Percentiles rank a stretch among this genome's conserved stretches.
These are phyloP conservation scores for Cryptococcus maquisensis DNA, from an alignment of 1,284 basidiomycete genomes.

Conservation along the genomic window DNA sequence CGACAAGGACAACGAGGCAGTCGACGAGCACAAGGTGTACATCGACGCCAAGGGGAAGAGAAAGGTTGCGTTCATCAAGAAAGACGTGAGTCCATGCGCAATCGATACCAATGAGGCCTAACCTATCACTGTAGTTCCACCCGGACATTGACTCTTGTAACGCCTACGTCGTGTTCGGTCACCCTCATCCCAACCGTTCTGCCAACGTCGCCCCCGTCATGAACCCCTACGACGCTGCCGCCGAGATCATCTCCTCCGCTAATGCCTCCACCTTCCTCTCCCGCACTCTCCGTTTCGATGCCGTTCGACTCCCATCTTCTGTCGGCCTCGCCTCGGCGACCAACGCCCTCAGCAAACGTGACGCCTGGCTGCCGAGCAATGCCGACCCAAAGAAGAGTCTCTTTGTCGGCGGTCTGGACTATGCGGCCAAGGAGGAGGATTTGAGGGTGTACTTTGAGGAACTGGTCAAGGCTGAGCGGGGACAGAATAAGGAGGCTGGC, in stretches of 20 bases:
- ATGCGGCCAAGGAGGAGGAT: constrained; percentile 86
- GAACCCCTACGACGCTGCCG: constrained; percentile 70
- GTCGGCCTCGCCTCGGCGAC: constrained; percentile 32
- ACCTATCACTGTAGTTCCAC: constrained; percentile 56
- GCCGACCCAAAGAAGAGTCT: constrained; percentile 74
- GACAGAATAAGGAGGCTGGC: constrained; percentile 57
- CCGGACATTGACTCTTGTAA: constrained; percentile 65
- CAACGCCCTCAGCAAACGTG: constrained; percentile 37
- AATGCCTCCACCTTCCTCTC: constrained; percentile 73
- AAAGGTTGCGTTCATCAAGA: constrained; percentile 89
- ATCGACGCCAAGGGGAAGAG: constrained; percentile 84
- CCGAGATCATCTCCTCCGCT: constrained; percentile 58
- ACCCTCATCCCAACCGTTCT: constrained; percentile 54
- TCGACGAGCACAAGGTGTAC: constrained; percentile 47
- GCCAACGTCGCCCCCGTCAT: constrained; percentile 61
- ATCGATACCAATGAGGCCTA: not conserved
- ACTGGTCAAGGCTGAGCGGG: constrained; percentile 69
- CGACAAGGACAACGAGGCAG: constrained; percentile 49
- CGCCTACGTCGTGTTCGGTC: constrained; percentile 82
- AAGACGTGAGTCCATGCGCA: constrained; percentile 54
- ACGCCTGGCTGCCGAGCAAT: constrained; percentile 40
- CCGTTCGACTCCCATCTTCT: constrained; percentile 53
- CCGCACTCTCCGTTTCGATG: constrained; percentile 69
- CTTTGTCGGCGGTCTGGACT: constrained; percentile 92
- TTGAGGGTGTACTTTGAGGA: constrained; percentile 81